Evolutionary conservation across 805 yeast species (phyloP), one percentile per base, ranked within the genome.

Genomic region (Priceomyces fermenticarens): DNA sequence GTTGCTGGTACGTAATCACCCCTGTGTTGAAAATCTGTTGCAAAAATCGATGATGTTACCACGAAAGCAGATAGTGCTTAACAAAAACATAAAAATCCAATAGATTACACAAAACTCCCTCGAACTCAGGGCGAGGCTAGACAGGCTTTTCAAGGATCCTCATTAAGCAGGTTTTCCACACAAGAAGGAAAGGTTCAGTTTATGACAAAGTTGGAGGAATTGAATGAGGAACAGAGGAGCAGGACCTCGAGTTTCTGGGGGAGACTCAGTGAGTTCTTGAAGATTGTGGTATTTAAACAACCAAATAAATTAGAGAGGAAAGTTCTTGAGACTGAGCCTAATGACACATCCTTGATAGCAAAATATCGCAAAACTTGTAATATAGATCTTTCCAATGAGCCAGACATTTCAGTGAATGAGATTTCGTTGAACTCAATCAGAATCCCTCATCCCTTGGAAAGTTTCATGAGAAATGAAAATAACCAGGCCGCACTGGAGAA

Each of bases 281-380:
- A 53, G 40, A 46, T 59, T 7, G 54, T 49, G 3, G 9, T 64
- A 10, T 41, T 56, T 10, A 50, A 58, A 2, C 38, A 47, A 11
- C 40, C 35, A 6, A 67, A 68, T 42, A 36, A 58, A 11, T 73
- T 78, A 42, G 83, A 78, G 41, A 49, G 60, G 41, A 57, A 53
- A 38, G 67, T 78, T 1, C 32, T 68, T 13, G 46, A 53, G 3
- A 39, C 65, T 14, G 79, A 77, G 47, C 79, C 82, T 8, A 78
- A 71, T 54, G 83, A 78, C 54, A 73, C 80, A 47, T 70, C 81
- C 3, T 61, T 78, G 14, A 65, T 75, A 15, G 71, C 78, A 16
- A 78, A 77, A 52, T 78, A 65, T 55, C 58, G 71, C 10, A 46
- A 54, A 34, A 58, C 73, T n/a, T 65, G 65, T 23, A 56, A 64